phyloP scores from a whole-genome alignment of 2,329 filamentous ascomycete species.

The Aspergillus neoniger region DNA sequence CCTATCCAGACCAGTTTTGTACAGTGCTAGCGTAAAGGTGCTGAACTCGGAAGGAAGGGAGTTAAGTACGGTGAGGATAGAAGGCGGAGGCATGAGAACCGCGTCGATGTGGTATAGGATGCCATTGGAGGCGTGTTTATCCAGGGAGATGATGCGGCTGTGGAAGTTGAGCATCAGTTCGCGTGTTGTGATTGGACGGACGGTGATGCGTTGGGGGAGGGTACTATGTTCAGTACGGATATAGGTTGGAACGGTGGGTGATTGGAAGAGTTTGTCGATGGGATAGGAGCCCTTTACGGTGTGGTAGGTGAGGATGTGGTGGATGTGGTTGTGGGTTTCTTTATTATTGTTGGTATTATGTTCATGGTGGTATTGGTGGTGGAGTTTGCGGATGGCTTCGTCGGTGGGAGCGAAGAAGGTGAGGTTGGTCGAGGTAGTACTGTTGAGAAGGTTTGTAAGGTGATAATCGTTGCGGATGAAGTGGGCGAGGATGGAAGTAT shows the following conservation, averaged over 20 bases:
- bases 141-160: conserved; percentile 59
- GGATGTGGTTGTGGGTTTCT: conserved; percentile 57
- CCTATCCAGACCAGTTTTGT: conserved; percentile 70
- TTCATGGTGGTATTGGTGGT: conserved; percentile 42
- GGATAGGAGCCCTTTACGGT: conserved; percentile 68
- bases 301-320: conserved; percentile 73
- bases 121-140: conserved; percentile 68
- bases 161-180: conserved; percentile 77
- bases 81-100: conserved; percentile 75
- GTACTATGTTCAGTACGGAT: conserved; percentile 40
- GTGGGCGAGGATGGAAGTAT: conserved; percentile 74
- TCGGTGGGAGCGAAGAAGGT: conserved; percentile 82
- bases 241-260: conserved; percentile 72
- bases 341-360: conserved; percentile 1
- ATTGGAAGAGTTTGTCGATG: conserved; percentile 64
- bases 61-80: conserved; percentile 63
- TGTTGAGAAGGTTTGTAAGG: conserved; percentile 72
- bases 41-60: conserved; percentile 71
- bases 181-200: conserved; percentile 58
- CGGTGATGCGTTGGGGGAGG: conserved; percentile 69
- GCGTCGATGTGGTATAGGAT: conserved; percentile 75
- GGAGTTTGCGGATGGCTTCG: conserved; percentile 69
- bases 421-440: conserved; percentile 66
- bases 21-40: conserved; percentile 72
- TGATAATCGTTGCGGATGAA: conserved; percentile 73